Evolutionary conservation across 2,329 filamentous ascomycete genomes (phyloP), one percentile per base, ranked within the genome.

Genomic region (Exophiala calicioides): DNA sequence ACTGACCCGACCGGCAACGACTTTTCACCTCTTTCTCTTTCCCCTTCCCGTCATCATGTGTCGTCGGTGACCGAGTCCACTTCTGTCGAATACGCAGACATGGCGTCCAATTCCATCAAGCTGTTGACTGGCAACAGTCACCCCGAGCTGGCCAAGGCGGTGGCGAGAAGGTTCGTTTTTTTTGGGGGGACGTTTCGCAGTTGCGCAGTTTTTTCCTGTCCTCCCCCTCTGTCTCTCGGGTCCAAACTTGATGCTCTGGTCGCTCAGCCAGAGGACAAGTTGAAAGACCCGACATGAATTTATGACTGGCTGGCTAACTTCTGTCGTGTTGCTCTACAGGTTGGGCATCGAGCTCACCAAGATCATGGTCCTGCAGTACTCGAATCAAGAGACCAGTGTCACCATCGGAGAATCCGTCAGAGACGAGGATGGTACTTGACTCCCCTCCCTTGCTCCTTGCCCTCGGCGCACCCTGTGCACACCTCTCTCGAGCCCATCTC

Each of bases 381-480:
- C 80, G 34, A 84, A 84, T 63, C 80, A 84, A 55, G 71, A 72
- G 58, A 73, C 70, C 21, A 71, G 67, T 54, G 90, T 97, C 47
- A 95, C 90, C 15, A 94, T 96, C 61, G 90, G 91, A 66, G 91
- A 97, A 74, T 94, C 88, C 55, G 91, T 97, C 44, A 81, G 91
- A 70, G 91, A 97, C 67, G 91, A 97, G 78, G 91, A 97, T 81
- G 84, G 82, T 87, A 78, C 61, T 40, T 23, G n/a, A 35, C 44
- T 44, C 33, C 20, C 47, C 32, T 20, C 31, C 26, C 19, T 52
- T 41, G 38, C 23, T 43, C n/a, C n/a, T n/a, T n/a, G n/a, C n/a
- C n/a, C n/a, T n/a, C n/a, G n/a, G n/a, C 41, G 33, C 37, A 27
- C 15, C 15, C 13, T 34, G n/a, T n/a, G n/a, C n/a, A n/a, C n/a